Percentiles rank a stretch among this genome's conserved stretches.
These are phyloP conservation scores for Plasmodium falciparum DNA, from an alignment of 169 alveolate species.

Conservation along the genomic window DNA sequence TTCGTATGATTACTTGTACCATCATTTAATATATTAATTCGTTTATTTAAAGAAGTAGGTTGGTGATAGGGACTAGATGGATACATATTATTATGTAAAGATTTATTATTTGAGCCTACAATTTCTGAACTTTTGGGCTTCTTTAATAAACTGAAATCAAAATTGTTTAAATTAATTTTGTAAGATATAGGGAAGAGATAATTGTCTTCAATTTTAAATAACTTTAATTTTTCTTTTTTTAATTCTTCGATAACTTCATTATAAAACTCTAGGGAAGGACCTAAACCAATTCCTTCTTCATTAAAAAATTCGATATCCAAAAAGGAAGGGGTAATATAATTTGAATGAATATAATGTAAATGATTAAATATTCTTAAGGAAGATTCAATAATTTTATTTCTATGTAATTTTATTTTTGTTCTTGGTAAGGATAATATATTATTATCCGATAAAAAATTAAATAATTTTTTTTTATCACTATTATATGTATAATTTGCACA, in stretches of 20 bases:
- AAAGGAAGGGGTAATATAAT: slow-evolving; percentile 60
- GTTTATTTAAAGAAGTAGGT: slow-evolving; percentile 24
- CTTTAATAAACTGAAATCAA: slow-evolving; percentile 65
- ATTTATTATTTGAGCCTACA: slow-evolving; percentile 4
- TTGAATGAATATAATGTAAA: slow-evolving; percentile 72
- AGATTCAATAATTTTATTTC: slow-evolving; percentile 60
- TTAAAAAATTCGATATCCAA: slow-evolving; percentile 76
- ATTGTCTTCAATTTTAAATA: slow-evolving; percentile 65
- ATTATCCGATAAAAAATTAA: slow-evolving; percentile 59
- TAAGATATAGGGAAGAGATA: slow-evolving; percentile 66
- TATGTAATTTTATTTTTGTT: slow-evolving; percentile 66
- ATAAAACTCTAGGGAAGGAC: slow-evolving; percentile 85
- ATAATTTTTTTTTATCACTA: slow-evolving; percentile 64
- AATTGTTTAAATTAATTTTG: slow-evolving; percentile 72
- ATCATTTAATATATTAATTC: slow-evolving; percentile 31
- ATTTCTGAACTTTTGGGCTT: slow-evolving; percentile 55
- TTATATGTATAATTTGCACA: slow-evolving; percentile 74
- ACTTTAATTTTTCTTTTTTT: slow-evolving; percentile 71
- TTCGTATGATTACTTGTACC: slow-evolving; percentile 5
- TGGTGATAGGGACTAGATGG: slow-evolving; percentile 9
- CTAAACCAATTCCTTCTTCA: slow-evolving; percentile 86
- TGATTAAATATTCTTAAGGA: slow-evolving; percentile 75
- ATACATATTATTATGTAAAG: background rate
- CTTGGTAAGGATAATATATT: slow-evolving; percentile 54
- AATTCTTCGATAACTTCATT: slow-evolving; percentile 79